Evolutionary conservation across 2,329 filamentous ascomycete species (phyloP).

Genomic region (Monosporascus ibericus): DNA sequence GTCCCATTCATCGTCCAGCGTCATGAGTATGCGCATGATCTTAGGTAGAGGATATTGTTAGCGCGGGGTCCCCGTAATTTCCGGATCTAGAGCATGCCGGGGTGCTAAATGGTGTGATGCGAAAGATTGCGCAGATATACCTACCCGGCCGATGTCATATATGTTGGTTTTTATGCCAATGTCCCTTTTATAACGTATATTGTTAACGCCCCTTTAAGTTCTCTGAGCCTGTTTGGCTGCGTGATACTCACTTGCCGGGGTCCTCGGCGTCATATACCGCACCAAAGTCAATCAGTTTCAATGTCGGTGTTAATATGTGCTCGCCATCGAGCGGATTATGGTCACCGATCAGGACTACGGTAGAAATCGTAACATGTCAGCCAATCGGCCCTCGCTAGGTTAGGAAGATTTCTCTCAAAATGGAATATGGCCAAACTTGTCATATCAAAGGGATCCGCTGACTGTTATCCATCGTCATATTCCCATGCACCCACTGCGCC

Average conservation of each 20-base stretch:
- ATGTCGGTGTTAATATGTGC: background rate
- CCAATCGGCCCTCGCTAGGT: too few relatives aligned
- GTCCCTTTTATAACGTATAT: background rate
- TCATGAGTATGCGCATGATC: background rate
- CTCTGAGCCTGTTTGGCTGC: background rate
- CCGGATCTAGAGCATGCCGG: background rate
- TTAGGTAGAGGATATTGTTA: background rate
- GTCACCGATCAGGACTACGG: background rate
- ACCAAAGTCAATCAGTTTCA: background rate
- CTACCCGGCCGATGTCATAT: background rate
- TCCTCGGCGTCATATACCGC: background rate
- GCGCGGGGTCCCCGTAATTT: too few relatives aligned
- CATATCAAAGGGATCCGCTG: background rate
- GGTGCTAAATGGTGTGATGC: background rate
- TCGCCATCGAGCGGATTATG: background rate
- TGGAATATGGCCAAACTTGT: too few relatives aligned
- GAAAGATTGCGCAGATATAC: background rate
- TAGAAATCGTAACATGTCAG: background rate
- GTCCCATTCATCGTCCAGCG: background rate
- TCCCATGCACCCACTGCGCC: background rate
- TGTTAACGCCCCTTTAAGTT: background rate
- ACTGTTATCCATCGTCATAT: background rate
- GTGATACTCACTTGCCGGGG: too few relatives aligned
- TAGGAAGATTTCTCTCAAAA: too few relatives aligned
- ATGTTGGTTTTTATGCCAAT: background rate